These are phyloP conservation scores for Colletotrichum liaoningense DNA, from an alignment of 2,329 filamentous ascomycete species.

Conservation along the genomic window DNA sequence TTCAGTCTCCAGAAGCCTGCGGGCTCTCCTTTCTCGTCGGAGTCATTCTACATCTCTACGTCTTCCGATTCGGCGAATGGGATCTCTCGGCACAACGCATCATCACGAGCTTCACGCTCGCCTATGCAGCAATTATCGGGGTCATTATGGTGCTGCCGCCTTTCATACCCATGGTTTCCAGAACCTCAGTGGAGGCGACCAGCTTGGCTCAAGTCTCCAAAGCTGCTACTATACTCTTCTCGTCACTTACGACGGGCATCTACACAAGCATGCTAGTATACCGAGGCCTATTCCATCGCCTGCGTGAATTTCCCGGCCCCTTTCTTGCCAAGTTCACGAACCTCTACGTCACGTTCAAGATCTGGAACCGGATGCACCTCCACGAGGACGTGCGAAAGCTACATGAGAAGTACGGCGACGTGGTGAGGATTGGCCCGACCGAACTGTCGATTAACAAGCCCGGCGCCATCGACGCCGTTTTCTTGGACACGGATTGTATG, in stretches of 20 bases:
- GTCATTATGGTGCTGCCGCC: not conserved
- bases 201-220: not conserved
- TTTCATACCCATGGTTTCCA: not conserved
- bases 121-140: not conserved
- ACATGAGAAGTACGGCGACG: conserved; percentile 43
- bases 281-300: conserved; percentile 39
- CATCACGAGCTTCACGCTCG: not conserved
- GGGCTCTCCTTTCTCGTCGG: conserved; percentile 23
- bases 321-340: conserved; percentile 41
- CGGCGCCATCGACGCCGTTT: conserved; percentile 40
- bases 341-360: conserved; percentile 35
- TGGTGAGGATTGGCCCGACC: conserved; percentile 45
- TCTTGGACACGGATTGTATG: conserved; percentile 42
- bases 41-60: conserved; percentile 28
- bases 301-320: conserved; percentile 43
- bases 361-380: conserved; percentile 38
- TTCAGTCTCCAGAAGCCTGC: not conserved
- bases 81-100: conserved; percentile 37
- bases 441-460: conserved; percentile 46
- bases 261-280: conserved; percentile 38
- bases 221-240: not conserved
- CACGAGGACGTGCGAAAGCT: conserved; percentile 42
- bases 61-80: conserved; percentile 42
- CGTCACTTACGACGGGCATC: conserved; percentile 23
- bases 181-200: not conserved